Evolutionary conservation across 78 protist species (phyloP).

Genomic region (Guillardia theta): DNA sequence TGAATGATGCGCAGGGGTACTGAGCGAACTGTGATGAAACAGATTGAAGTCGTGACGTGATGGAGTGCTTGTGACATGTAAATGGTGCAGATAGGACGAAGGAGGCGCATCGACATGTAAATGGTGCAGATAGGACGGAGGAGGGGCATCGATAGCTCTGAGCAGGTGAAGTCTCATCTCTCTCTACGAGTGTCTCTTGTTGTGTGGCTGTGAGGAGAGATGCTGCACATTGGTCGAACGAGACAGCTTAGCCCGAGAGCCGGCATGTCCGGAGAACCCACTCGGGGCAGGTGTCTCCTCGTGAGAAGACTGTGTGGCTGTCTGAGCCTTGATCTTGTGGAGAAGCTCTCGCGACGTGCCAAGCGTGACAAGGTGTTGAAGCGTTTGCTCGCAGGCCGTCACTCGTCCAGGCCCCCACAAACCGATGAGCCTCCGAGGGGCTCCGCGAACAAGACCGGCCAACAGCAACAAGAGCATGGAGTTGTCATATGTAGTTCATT

Average conservation of each 20-base stretch:
- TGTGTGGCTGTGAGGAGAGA: neutral
- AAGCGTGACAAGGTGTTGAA: no score
- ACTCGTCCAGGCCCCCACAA: no score
- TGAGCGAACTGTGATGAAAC: neutral
- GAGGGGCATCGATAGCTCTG: neutral
- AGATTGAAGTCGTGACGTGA: neutral
- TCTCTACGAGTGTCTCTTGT: neutral
- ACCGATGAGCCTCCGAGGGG: no score
- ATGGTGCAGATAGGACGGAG: neutral
- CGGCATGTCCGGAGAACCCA: neutral
- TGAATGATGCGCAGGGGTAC: constrained; percentile 7
- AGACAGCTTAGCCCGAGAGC: neutral
- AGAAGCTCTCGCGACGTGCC: no score
- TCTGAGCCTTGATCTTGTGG: no score
- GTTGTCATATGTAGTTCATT: no score
- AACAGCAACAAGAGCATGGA: no score
- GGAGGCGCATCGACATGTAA: neutral
- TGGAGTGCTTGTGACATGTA: neutral
- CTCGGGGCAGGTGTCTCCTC: neutral
- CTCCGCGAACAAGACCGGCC: no score
- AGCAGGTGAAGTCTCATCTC: neutral
- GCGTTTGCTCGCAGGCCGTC: no score
- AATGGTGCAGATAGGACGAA: neutral
- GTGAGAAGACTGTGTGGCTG: neutral
- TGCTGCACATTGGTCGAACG: neutral